phyloP scores from a whole-genome alignment of 139 green algal genomes.

The Chlorella ohadii region DNA sequence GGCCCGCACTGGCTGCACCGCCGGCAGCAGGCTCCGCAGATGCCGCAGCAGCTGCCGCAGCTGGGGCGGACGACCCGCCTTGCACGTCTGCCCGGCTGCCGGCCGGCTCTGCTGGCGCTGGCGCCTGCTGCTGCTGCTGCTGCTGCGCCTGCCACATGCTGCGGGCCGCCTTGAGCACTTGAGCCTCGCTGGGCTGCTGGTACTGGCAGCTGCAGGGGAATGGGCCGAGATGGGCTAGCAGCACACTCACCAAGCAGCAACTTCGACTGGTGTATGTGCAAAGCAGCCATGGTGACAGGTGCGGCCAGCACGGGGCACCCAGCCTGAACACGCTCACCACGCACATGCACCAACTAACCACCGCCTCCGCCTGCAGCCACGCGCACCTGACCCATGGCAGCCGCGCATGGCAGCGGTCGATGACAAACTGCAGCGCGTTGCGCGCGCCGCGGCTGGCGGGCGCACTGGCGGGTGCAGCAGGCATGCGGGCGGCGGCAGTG shows the following conservation, averaged over 20 bases:
- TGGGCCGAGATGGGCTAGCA: background rate
- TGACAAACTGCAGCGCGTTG: conserved; percentile 26
- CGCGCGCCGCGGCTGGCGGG: background rate
- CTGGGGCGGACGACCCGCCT: background rate
- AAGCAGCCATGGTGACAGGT: too few species aligned
- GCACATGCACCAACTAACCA: too few species aligned
- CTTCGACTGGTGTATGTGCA: too few species aligned
- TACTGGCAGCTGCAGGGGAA: conserved; percentile 25
- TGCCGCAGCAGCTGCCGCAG: conserved; percentile 15
- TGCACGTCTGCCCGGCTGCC: background rate
- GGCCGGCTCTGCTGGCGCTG: background rate
- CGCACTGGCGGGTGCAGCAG: background rate
- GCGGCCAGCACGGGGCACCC: too few species aligned
- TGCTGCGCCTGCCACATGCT: conserved; percentile 2
- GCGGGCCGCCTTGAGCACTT: conserved; percentile 22
- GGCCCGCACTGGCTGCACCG: conserved; percentile 29
- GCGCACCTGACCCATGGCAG: conserved; percentile 63
- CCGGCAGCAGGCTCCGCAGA: background rate
- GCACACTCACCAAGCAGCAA: too few species aligned
- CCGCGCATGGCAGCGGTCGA: conserved; percentile 47
- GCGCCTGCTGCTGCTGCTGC: conserved; percentile 11
- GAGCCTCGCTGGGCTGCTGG: conserved; percentile 34
- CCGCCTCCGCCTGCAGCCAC: too few species aligned
- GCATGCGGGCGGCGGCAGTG: background rate
- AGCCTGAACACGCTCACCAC: too few species aligned